Evolutionary conservation across 1,284 basidiomycete species (phyloP).

Genomic region (Sanghuangporus weigelae): DNA sequence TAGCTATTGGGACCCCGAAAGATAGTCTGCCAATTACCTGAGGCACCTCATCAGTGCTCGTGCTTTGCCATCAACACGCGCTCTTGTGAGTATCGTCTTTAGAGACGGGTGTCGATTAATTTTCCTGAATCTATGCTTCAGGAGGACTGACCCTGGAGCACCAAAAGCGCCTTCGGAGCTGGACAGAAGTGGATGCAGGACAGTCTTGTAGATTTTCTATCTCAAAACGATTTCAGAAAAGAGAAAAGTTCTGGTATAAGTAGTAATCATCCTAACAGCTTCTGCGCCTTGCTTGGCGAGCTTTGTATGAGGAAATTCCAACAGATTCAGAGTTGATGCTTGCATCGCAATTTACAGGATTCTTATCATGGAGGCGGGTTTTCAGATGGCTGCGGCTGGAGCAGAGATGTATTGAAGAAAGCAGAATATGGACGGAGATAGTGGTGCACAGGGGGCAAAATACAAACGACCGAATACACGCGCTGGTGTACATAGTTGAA

Average conservation of each 20-base stretch:
- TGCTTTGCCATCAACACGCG: constrained; percentile 86
- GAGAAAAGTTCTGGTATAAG: not conserved
- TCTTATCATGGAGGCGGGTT: not conserved
- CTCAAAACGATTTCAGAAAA: not conserved
- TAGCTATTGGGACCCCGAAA: not conserved
- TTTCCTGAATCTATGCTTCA: constrained; percentile 94
- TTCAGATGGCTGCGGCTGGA: not conserved
- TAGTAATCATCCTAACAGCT: constrained; percentile 10
- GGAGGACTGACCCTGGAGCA: constrained; percentile 47
- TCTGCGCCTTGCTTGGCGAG: constrained; percentile 17
- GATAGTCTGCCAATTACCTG: constrained; percentile 38
- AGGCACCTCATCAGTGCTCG: constrained; percentile 81
- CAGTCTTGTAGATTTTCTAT: constrained; percentile 17
- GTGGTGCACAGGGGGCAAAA: too few relatives aligned
- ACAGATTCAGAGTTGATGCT: constrained; percentile 1
- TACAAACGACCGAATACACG: too few relatives aligned
- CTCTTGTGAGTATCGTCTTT: constrained; percentile 73
- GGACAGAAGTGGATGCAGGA: constrained; percentile 5
- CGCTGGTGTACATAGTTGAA: too few relatives aligned
- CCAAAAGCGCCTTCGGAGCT: not conserved
- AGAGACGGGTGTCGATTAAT: constrained; percentile 85
- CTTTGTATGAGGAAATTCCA: constrained; percentile 7
- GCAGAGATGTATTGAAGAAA: not conserved
- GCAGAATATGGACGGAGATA: too few relatives aligned
- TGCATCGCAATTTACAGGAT: not conserved